A percentile compares a stretch with the other conserved stretches of the same genome.
These are phyloP conservation scores for Graphiopsis chlorocephala DNA, from an alignment of 2,329 filamentous ascomycete species.

Conservation along the genomic window DNA sequence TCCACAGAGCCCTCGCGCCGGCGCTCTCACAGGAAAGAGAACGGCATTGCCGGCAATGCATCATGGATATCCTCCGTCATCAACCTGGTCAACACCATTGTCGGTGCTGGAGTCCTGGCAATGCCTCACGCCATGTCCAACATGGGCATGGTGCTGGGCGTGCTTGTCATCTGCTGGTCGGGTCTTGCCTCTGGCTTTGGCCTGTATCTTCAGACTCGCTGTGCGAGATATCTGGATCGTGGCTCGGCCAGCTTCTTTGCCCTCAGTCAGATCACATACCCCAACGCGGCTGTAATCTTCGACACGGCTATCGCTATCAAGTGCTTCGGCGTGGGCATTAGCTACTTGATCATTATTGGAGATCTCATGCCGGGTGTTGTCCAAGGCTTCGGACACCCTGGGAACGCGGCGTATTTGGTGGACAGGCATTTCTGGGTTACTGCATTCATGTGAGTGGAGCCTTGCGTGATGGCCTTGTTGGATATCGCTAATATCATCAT, in stretches of 20 bases:
- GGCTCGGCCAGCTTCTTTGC: slow-evolving; percentile 91
- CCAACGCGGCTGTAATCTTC: slow-evolving; percentile 91
- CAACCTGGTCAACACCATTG: slow-evolving; percentile 94
- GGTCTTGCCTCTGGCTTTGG: slow-evolving; percentile 86
- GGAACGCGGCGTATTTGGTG: slow-evolving; percentile 68
- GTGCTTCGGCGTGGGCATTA: slow-evolving; percentile 95
- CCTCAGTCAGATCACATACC: slow-evolving; percentile 94
- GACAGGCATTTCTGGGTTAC: slow-evolving; percentile 98
- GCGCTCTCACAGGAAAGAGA: slow-evolving; percentile 67
- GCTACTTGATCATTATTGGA: slow-evolving; percentile 97
- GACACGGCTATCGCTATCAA: slow-evolving; percentile 95
- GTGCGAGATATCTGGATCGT: slow-evolving; percentile 86
- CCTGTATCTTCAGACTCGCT: slow-evolving; percentile 89
- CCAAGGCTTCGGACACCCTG: slow-evolving; percentile 68
- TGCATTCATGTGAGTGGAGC: slow-evolving; percentile 72
- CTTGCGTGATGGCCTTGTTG: background rate
- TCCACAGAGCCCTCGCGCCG: slow-evolving; percentile 49
- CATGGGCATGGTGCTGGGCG: slow-evolving; percentile 86
- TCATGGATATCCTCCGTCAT: slow-evolving; percentile 88
- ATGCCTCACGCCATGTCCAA: slow-evolving; percentile 95
- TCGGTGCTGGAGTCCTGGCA: slow-evolving; percentile 89
- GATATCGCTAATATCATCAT: background rate
- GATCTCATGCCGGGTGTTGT: slow-evolving; percentile 97
- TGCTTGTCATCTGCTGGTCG: slow-evolving; percentile 85
- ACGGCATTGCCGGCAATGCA: slow-evolving; percentile 68